phyloP scores from a whole-genome alignment of 2,329 filamentous ascomycete genomes.

The Fusarium brevicatenulatum region DNA sequence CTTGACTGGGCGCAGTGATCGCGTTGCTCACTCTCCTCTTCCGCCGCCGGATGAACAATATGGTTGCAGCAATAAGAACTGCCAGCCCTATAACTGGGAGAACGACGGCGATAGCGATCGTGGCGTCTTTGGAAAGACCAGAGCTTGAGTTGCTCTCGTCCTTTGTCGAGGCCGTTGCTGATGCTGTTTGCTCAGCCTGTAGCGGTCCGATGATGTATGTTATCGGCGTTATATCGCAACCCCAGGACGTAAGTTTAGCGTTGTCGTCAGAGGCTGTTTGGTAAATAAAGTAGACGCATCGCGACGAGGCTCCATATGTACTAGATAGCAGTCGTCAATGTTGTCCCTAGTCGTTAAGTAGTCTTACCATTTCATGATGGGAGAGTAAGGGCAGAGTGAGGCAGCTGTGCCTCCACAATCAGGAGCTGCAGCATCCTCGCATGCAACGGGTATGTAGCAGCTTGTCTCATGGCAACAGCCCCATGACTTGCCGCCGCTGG shows the following conservation, averaged over 20 bases:
- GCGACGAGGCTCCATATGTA: neutral
- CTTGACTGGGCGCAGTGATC: too few relatives aligned
- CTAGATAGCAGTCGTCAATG: neutral
- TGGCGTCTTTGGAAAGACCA: neutral
- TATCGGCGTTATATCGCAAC: neutral
- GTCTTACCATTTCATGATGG: neutral
- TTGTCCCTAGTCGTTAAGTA: rapidly evolving
- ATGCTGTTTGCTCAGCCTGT: neutral
- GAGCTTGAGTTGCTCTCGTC: rapidly evolving
- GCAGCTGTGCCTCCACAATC: neutral
- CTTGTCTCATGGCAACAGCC: neutral
- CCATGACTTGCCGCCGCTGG: neutral
- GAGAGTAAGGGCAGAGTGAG: neutral
- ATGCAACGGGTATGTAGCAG: neutral
- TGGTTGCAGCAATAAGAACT: neutral
- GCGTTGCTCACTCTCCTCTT: neutral
- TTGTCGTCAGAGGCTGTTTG: neutral
- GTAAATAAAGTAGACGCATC: neutral
- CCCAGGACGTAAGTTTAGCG: neutral
- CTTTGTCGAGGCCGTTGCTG: neutral
- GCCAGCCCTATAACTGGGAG: neutral
- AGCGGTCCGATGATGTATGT: neutral
- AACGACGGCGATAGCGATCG: neutral
- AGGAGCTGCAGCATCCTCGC: neutral
- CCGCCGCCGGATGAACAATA: neutral